phyloP scores from a whole-genome alignment of 148 eudicot genomes.

The Heliamphora exappendiculata region DNA sequence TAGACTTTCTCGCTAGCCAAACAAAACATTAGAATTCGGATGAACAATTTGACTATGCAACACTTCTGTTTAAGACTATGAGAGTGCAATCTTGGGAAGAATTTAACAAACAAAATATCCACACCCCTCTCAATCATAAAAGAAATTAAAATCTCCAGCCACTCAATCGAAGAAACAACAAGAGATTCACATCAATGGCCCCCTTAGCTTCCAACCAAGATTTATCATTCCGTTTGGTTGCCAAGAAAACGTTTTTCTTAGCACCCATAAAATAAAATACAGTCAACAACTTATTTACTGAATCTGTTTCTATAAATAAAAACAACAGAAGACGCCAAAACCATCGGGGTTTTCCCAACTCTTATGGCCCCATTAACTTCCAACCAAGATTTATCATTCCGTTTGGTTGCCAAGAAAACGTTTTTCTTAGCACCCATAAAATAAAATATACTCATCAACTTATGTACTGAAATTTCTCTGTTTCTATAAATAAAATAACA shows the following conservation, averaged over 20 bases:
- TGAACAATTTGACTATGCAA: not conserved
- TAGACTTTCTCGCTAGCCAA: not conserved
- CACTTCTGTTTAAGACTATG: too few species aligned
- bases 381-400: not conserved
- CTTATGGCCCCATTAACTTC: not conserved
- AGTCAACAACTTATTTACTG: not conserved
- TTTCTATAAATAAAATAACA: not conserved
- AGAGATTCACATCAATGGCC: not conserved
- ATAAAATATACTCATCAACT: not conserved
- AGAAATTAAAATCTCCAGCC: not conserved
- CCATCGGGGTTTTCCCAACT: too few species aligned
- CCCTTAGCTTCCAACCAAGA: not conserved
- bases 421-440: not conserved
- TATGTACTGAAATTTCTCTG: not conserved
- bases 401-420: not conserved
- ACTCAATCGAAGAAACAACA: not conserved
- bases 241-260: not conserved
- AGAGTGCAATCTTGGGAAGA: not conserved
- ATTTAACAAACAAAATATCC: not conserved
- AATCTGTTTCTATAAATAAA: not conserved
- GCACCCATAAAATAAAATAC: not conserved
- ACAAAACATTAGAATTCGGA: not conserved
- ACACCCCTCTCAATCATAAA: not conserved
- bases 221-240: not conserved
- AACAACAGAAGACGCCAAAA: not conserved